Percentiles rank a stretch among this genome's conserved stretches.
Evolutionary conservation across 306 rosid genomes (phyloP).

Genomic region (Vigna hirtella): DNA sequence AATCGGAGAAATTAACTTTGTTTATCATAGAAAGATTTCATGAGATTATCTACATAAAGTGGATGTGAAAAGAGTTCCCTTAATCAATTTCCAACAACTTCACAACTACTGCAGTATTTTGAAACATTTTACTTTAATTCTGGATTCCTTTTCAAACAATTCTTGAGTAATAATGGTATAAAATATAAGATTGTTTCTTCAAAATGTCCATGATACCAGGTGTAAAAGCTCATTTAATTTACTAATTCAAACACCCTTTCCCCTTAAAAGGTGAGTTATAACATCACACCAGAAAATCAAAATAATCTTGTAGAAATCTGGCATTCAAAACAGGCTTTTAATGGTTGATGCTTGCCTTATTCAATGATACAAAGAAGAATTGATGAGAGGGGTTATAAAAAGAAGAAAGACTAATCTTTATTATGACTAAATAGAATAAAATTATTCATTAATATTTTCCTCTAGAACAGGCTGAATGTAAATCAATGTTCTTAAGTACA

Average conservation of each 20-base stretch:
- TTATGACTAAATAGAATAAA: background rate
- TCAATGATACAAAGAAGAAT: background rate
- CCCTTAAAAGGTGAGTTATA: slow-evolving; percentile 16
- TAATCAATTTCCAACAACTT: background rate
- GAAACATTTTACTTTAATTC: slow-evolving; percentile 9
- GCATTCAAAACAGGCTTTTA: background rate
- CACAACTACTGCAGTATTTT: background rate
- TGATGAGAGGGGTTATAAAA: background rate
- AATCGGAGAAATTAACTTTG: slow-evolving; percentile 22
- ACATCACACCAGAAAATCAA: background rate
- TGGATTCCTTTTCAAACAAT: background rate
- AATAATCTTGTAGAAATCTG: background rate
- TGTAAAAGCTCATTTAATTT: background rate
- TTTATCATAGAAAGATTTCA: background rate
- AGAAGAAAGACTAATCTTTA: background rate
- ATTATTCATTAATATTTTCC: background rate
- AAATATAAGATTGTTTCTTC: background rate
- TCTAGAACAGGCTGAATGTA: background rate
- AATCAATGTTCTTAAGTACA: background rate
- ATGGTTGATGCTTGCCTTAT: background rate
- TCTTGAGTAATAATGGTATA: background rate
- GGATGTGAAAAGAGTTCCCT: background rate
- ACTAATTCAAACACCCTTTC: background rate
- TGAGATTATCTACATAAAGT: background rate
- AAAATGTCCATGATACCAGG: background rate